Percentiles rank a stretch among this genome's conserved stretches.
phyloP scores from a whole-genome alignment of 495 filamentous ascomycete species.

The Clavariopsis aquatica region DNA sequence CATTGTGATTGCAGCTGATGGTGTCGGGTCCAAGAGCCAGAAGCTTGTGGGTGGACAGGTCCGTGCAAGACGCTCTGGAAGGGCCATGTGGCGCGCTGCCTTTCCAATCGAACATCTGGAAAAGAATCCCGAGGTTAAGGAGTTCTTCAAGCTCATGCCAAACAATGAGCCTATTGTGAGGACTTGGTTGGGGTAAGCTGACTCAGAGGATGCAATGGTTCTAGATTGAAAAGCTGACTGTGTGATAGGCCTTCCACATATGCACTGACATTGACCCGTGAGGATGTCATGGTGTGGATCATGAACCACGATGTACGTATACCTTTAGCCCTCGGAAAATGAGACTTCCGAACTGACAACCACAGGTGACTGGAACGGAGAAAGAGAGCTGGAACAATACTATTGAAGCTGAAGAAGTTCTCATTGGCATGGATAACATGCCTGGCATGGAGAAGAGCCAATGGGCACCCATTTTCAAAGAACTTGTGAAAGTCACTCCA shows the following conservation, averaged over 20 bases:
- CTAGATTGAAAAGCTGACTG: neutral
- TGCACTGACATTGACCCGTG: conserved; percentile 51
- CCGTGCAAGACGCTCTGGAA: conserved; percentile 50
- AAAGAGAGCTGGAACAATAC: conserved; percentile 56
- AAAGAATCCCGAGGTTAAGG: conserved; percentile 43
- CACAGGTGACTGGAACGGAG: conserved; percentile 51
- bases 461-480: conserved; percentile 41
- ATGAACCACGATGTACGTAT: conserved; percentile 57
- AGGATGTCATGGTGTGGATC: conserved; percentile 57
- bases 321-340: neutral
- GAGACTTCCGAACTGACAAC: conserved; percentile 22
- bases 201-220: neutral
- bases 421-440: conserved; percentile 55
- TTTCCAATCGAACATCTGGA: conserved; percentile 47
- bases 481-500: conserved; percentile 39
- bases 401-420: conserved; percentile 55
- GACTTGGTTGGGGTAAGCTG: conserved; percentile 40
- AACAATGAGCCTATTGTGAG: conserved; percentile 44
- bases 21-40: conserved; percentile 61
- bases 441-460: conserved; percentile 38
- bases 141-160: conserved; percentile 50
- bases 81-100: conserved; percentile 58
- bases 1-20: conserved; percentile 65
- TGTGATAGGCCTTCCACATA: conserved; percentile 51
- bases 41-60: conserved; percentile 60